Evolutionary conservation across 805 yeast genomes (phyloP).

Genomic region (Hanseniaspora mollemarum): DNA sequence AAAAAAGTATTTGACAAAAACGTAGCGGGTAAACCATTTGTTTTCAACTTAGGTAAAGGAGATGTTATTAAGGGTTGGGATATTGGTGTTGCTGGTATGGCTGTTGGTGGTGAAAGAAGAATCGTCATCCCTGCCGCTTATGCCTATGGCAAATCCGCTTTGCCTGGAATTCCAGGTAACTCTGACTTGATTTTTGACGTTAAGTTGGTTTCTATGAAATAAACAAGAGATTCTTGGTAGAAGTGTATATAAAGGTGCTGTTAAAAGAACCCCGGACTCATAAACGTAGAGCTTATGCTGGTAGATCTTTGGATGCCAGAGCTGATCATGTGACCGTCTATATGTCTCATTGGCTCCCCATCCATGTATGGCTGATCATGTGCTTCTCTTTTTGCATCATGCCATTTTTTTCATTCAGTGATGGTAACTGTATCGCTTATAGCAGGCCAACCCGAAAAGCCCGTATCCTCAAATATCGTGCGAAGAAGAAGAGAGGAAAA

Average conservation of each 20-base stretch:
- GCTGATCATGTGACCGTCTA: too few species aligned
- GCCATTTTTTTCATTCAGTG: too few species aligned
- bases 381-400: too few species aligned
- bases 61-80: slow-evolving; percentile 99
- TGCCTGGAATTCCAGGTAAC: slow-evolving; percentile 97
- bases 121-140: slow-evolving; percentile 88
- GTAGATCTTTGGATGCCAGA: too few species aligned
- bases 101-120: slow-evolving; percentile 98
- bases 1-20: slow-evolving; percentile 84
- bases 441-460: too few species aligned
- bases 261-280: not conserved
- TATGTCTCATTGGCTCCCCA: too few species aligned
- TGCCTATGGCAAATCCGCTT: slow-evolving; percentile 89
- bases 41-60: slow-evolving; percentile 84
- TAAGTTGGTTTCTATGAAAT: slow-evolving; percentile 82
- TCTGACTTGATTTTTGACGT: slow-evolving; percentile 93
- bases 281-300: too few species aligned
- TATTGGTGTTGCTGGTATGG: slow-evolving; percentile 96
- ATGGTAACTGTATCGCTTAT: too few species aligned
- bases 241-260: not conserved
- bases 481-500: too few species aligned
- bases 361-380: too few species aligned
- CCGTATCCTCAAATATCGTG: too few species aligned
- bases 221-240: slow-evolving; percentile 21
- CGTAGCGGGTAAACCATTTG: slow-evolving; percentile 93